Conservation (phyloP, 148 eudicot genomes). For the Chenopodium quinoa region DNA sequence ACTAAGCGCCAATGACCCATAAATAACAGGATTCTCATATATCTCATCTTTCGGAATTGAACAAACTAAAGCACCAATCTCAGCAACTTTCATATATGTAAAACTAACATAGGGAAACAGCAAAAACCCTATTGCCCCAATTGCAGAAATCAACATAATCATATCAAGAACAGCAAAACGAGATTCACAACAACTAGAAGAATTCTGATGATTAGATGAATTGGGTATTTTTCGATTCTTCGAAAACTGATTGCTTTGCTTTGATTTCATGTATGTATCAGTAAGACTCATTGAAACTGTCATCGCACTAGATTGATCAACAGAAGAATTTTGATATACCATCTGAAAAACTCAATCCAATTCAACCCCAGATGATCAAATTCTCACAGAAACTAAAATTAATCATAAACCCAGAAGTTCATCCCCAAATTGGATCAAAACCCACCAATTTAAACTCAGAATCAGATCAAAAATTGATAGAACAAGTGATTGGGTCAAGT, state of each 20-base stretch:
- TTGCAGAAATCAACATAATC: conserved; percentile 62
- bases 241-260: conserved; percentile 43
- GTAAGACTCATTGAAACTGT: conserved; percentile 48
- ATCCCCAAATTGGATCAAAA: conserved; percentile 22
- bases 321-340: conserved; percentile 46
- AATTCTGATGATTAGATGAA: conserved; percentile 36
- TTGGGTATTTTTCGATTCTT: conserved; percentile 38
- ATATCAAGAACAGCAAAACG: conserved; percentile 63
- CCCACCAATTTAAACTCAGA: conserved; percentile 28
- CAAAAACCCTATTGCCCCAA: conserved; percentile 67
- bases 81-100: conserved; percentile 27
- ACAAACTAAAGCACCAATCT: conserved; percentile 32
- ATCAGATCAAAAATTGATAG: conserved; percentile 27
- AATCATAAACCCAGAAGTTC: not conserved
- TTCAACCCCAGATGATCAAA: conserved; percentile 1
- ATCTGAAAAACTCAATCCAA: conserved; percentile 32
- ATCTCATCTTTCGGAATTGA: conserved; percentile 57
- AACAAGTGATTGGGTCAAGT: conserved; percentile 15
- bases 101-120: conserved; percentile 55
- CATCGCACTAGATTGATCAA: conserved; percentile 53
- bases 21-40: conserved; percentile 54
- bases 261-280: conserved; percentile 43
- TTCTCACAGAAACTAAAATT: not conserved
- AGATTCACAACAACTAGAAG: conserved; percentile 55
- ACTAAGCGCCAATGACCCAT: conserved; percentile 66